Evolutionary conservation across 2,329 filamentous ascomycete species (phyloP), one percentile per base, ranked within the genome.

Genomic region (Aspergillus arachidicola): DNA sequence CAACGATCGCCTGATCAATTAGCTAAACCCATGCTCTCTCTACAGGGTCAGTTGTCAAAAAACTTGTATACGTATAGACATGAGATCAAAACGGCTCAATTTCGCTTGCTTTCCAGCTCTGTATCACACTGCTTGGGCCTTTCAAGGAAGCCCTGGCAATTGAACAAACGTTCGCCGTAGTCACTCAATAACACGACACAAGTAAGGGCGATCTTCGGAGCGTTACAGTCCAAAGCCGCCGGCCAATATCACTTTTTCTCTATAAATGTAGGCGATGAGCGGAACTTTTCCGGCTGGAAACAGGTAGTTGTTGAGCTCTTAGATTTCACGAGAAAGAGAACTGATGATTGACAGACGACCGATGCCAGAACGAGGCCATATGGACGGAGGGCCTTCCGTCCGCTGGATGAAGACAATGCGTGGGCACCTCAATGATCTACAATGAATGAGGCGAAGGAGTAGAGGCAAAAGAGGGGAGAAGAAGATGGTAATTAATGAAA

Each of bases 321-420:
- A 12, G 12, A 23, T 12, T 36, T 38, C 32, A 32, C n/a, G 51
- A 43, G n/a, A 36, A 54, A 23, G 14, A 48, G 12, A 43, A 36
- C 36, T 46, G 32, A 28, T 23, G n/a, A 41, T 7, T 16, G 30
- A 32, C 45, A 23, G 58, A 14, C 57, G 21, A 26, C n/a, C 36
- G 34, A 54, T 53, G 28, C 48, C 46, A 59, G 58, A 34, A 55
- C 46, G 28, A 48, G 58, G 58, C 58, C 58, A 59, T 53, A 41
- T 59, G 48, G 58, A 45, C 46, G 48, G 48, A n/a, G 26, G 45
- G 16, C 32, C 23, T 34, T 36, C 53, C 36, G 26, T 12, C 54
- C 58, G 34, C 38, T 30, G 23, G 38, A 38, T 30, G 26, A 30
- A 57, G 38, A 41, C 38, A 30, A 26, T 57, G 30, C 30, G 36